A percentile compares a stretch with the other conserved stretches of the same genome.
These are phyloP conservation scores for Fraxinus angustifolia DNA, from an alignment of 305 asterid genomes.

Conservation along the genomic window DNA sequence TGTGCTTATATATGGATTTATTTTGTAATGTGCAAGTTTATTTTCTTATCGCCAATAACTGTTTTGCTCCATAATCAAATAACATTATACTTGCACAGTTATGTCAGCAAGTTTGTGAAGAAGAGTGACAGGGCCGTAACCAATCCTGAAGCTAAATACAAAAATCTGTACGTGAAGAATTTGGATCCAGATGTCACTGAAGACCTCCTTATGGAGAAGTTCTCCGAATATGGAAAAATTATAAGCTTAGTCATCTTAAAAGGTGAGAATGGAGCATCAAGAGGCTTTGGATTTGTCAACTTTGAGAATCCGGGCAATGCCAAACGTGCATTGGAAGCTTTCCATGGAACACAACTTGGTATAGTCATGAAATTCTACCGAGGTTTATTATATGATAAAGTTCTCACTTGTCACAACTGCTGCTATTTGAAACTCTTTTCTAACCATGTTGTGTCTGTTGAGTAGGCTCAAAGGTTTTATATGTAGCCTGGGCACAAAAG, in stretches of 20 bases:
- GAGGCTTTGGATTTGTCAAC: conserved; percentile 88
- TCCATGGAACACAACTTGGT: conserved; percentile 74
- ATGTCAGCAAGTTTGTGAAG: conserved; percentile 67
- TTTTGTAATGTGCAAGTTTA: not conserved
- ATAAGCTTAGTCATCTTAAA: conserved; percentile 58
- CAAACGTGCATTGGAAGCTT: conserved; percentile 58
- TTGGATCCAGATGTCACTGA: conserved; percentile 34
- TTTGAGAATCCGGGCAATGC: conserved; percentile 77
- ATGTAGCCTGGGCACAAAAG: conserved; percentile 84
- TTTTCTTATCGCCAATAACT: not conserved
- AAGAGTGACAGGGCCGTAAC: conserved; percentile 55
- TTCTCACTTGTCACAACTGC: not conserved
- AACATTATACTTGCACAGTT: conserved; percentile 39
- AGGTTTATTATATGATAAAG: conserved; percentile 2
- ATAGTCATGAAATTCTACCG: conserved; percentile 16
- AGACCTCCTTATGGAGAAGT: conserved; percentile 57
- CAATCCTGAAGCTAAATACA: conserved; percentile 55
- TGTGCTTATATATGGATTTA: not conserved
- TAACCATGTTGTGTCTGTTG: conserved; percentile 14
- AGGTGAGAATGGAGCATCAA: conserved; percentile 65
- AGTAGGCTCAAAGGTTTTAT: conserved; percentile 67
- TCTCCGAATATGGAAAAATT: conserved; percentile 61
- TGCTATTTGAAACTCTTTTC: conserved; percentile 3
- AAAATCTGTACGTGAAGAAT: conserved; percentile 54
- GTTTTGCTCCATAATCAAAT: conserved; percentile 14